A percentile compares a stretch with the other conserved stretches of the same genome.
phyloP scores from a whole-genome alignment of 805 yeast genomes.

The Vanderwaltozyma verrucispora region DNA sequence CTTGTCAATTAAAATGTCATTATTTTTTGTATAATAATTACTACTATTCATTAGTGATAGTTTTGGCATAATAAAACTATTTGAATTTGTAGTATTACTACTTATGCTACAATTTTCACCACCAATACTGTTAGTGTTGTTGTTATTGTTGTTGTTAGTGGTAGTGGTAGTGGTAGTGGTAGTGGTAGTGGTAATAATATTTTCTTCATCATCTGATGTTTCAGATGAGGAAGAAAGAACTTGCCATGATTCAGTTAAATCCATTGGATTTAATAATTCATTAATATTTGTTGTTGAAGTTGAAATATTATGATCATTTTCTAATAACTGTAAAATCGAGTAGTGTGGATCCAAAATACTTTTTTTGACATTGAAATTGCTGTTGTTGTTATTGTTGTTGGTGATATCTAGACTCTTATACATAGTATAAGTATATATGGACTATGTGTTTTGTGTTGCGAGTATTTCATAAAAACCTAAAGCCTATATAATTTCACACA shows the following conservation, averaged over 20 bases:
- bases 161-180: too few species aligned
- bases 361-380: background rate
- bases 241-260: slow-evolving; percentile 26
- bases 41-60: slow-evolving; percentile 13
- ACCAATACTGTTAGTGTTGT: slow-evolving; percentile 14
- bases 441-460: too few species aligned
- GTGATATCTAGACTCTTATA: too few species aligned
- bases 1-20: too few species aligned
- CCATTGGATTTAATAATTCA: slow-evolving; percentile 1
- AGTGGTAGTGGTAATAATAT: too few species aligned
- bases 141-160: slow-evolving; percentile 4
- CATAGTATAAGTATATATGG: too few species aligned
- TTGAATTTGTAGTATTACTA: slow-evolving; percentile 13
- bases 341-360: slow-evolving; percentile 25
- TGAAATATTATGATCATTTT: slow-evolving; percentile 1
- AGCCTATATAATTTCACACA: too few species aligned
- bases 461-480: too few species aligned
- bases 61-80: slow-evolving; percentile 28
- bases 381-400: too few species aligned
- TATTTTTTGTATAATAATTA: too few species aligned
- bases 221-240: slow-evolving; percentile 23
- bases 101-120: background rate
- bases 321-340: slow-evolving; percentile 21
- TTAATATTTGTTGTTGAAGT: background rate
- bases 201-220: slow-evolving; percentile 25